These are phyloP conservation scores for Myxozyma vanderwaltii DNA, from an alignment of 805 yeast species.

Conservation along the genomic window DNA sequence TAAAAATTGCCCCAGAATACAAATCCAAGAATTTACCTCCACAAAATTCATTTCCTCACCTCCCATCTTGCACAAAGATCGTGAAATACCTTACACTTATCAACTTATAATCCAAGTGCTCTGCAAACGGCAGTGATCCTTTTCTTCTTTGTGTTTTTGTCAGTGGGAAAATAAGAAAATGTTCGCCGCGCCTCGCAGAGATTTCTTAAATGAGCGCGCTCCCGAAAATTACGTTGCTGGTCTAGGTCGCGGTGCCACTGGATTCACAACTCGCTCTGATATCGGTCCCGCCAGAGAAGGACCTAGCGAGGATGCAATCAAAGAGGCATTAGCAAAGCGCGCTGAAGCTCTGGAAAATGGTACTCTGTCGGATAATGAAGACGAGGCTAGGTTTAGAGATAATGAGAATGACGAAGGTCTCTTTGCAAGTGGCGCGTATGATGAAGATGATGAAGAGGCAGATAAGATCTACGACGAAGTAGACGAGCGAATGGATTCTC, in stretches of 20 bases:
- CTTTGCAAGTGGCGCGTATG: constrained; percentile 39
- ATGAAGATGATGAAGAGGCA: constrained; percentile 75
- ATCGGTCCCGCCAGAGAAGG: constrained; percentile 53
- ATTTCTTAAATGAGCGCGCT: constrained; percentile 77
- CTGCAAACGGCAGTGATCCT: no score
- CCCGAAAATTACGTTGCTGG: constrained; percentile 94
- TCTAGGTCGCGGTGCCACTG: constrained; percentile 91
- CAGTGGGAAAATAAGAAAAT: background rate
- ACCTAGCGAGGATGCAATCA: constrained; percentile 45
- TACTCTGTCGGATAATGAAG: constrained; percentile 36
- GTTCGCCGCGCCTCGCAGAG: constrained; percentile 34
- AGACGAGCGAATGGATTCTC: constrained; percentile 54
- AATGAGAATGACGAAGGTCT: constrained; percentile 44
- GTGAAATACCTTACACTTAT: no score
- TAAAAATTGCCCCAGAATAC: background rate
- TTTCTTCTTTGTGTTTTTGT: no score
- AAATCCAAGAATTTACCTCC: background rate
- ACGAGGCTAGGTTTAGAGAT: constrained; percentile 41
- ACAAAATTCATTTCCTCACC: background rate
- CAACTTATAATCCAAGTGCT: no score
- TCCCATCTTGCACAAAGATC: background rate
- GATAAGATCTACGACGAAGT: constrained; percentile 65
- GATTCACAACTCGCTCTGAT: constrained; percentile 85
- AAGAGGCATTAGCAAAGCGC: constrained; percentile 36
- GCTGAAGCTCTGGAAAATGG: constrained; percentile 36